Percentiles rank a stretch among this genome's conserved stretches.
These are phyloP conservation scores for Talaromyces sp. DNA, from an alignment of 2,329 filamentous ascomycete species.

Conservation along the genomic window DNA sequence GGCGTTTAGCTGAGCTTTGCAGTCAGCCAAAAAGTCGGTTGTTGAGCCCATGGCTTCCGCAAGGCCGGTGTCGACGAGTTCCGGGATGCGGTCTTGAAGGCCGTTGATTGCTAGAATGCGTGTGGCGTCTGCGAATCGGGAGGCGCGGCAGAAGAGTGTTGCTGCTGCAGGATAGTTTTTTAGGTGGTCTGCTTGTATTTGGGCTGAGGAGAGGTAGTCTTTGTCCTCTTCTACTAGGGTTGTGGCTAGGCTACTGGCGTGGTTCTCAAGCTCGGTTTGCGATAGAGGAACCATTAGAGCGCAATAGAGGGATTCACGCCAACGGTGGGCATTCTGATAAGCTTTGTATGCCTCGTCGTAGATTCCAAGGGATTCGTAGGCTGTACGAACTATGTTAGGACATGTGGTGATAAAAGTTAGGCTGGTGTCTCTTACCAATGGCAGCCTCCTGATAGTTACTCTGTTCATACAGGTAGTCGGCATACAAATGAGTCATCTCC, in stretches of 20 bases:
- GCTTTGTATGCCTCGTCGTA: constrained; percentile 73
- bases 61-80: constrained; percentile 74
- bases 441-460: constrained; percentile 84
- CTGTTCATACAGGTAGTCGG: constrained; percentile 68
- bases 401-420: background rate
- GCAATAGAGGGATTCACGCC: constrained; percentile 85
- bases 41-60: constrained; percentile 76
- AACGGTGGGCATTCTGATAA: constrained; percentile 81
- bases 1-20: constrained; percentile 76
- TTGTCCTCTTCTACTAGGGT: constrained; percentile 74
- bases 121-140: constrained; percentile 84
- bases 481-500: constrained; percentile 74
- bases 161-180: constrained; percentile 68
- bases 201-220: constrained; percentile 76
- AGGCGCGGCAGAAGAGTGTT: constrained; percentile 79
- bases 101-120: constrained; percentile 66
- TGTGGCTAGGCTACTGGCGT: constrained; percentile 74
- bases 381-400: constrained; percentile 31
- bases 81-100: constrained; percentile 61
- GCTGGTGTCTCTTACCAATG: constrained; percentile 48
- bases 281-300: constrained; percentile 69
- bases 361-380: constrained; percentile 81
- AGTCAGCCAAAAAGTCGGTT: constrained; percentile 91
- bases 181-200: constrained; percentile 79
- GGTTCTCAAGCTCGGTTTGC: constrained; percentile 58